Percentiles rank a stretch among this genome's conserved stretches.
Conservation (phyloP, 306 rosid species). For the Acacia acuminata region DNA sequence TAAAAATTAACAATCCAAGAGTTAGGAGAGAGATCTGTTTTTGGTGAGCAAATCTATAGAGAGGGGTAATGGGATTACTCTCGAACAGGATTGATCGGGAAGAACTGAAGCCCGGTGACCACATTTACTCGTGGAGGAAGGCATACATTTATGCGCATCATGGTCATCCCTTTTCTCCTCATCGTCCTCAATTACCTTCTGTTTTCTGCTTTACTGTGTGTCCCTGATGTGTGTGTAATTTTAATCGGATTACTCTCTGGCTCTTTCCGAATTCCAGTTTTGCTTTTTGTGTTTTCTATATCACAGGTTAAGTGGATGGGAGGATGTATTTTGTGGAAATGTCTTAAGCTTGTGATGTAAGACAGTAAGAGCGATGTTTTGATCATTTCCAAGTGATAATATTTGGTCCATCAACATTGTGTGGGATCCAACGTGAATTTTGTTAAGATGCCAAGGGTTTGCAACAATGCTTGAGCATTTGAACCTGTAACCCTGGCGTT, state of each 20-base stretch:
- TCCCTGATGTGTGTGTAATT: neutral
- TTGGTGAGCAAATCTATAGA: neutral
- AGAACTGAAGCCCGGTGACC: conserved; percentile 66
- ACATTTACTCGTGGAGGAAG: too few species aligned
- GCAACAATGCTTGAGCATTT: neutral
- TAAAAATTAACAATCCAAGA: too few species aligned
- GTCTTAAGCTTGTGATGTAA: neutral
- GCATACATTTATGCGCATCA: too few species aligned
- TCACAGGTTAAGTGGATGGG: neutral
- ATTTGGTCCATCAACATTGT: neutral
- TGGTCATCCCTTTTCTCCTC: conserved; percentile 40
- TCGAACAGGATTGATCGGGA: conserved; percentile 70
- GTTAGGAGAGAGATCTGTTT: neutral
- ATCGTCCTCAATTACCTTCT: neutral
- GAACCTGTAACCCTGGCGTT: neutral
- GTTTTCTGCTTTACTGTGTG: neutral
- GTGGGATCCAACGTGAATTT: neutral
- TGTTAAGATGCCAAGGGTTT: neutral
- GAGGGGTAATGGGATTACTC: conserved; percentile 58
- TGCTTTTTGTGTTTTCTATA: neutral
- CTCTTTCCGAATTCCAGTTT: neutral
- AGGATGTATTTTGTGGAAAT: neutral
- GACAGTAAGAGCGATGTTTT: neutral
- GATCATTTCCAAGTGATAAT: neutral
- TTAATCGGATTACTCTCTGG: conserved; percentile 4